Base-by-base conservation (phyloP, 305 asterid genomes). In the Fraxinus angustifolia region DNA sequence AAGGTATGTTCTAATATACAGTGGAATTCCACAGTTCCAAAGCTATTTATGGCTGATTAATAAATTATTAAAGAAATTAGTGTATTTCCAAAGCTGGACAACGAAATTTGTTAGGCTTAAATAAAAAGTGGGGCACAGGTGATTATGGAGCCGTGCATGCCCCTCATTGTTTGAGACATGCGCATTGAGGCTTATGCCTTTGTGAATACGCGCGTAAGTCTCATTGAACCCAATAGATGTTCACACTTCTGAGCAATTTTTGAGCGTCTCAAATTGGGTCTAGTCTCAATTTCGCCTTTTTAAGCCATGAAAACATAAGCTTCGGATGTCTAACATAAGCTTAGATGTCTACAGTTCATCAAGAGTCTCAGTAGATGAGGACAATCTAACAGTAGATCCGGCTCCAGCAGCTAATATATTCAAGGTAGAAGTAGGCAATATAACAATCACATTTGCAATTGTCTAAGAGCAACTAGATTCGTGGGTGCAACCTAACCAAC, bases 401-500 rank as follows among this genome's bases (percentile, higher is more conserved):
- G 35, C 3, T 68, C 40, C 21, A 23, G 21, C 40, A 30, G 21
- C 38, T 28, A 30, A 68, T 68, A 68, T 30, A 53, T 30, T 68
- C 74, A 68, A 30, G 40, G 40, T 30, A 30, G 74, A 30, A 28
- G 38, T 28, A 30, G 11, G 74, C 21, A 30, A 30, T 26, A 7
- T 65, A 65, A 65, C 17, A 23, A 4, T 65, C 34, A 11, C 73
- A 2, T 65, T 26, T 7, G 35, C 17, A 65, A 26, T 21, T 65
- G 73, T 65, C 36, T 19, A 26, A 65, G 73, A 26, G 73, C 6
- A 65, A 65, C 73, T 65, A 65, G 6, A 19, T 48, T 48, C 19
- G 58, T 33, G 36, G 36, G 76, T 79, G 73, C 83, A 78, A 48
- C 65, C 35, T 8, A 73, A 23, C 50, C 73, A 42, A 80, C 8